Conservation (phyloP, 1,284 basidiomycete genomes). For the Fomitiporia mediterranea region DNA sequence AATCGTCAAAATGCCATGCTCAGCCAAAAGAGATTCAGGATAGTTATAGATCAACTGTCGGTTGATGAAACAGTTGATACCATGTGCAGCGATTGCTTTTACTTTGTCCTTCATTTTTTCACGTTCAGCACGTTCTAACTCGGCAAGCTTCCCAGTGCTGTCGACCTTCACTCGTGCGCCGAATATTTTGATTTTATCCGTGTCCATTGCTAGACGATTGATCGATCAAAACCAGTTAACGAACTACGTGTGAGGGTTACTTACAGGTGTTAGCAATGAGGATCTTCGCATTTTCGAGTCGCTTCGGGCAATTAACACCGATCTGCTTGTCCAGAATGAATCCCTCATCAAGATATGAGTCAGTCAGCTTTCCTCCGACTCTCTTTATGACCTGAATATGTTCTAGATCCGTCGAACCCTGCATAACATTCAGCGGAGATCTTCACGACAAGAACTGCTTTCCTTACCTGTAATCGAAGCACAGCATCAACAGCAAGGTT, state of each 20-base stretch:
- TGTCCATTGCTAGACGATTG: slow-evolving; percentile 85
- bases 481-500: slow-evolving; percentile 98
- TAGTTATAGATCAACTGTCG: slow-evolving; percentile 99
- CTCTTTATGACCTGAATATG: slow-evolving; percentile 99
- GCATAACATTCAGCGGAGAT: slow-evolving; percentile 1
- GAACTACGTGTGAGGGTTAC: slow-evolving; percentile 32
- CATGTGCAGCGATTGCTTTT: slow-evolving; percentile 89
- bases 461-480: slow-evolving; percentile 76
- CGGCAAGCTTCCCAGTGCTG: slow-evolving; percentile 93
- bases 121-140: slow-evolving; percentile 93
- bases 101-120: slow-evolving; percentile 84
- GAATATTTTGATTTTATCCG: slow-evolving; percentile 99
- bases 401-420: slow-evolving; percentile 95
- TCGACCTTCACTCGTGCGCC: slow-evolving; percentile 96
- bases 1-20: slow-evolving; percentile 93
- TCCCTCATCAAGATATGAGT: slow-evolving; percentile 97
- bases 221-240: slow-evolving; percentile 2
- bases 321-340: slow-evolving; percentile 99
- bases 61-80: slow-evolving; percentile 98
- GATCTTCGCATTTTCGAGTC: slow-evolving; percentile 93
- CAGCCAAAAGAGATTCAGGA: slow-evolving; percentile 90
- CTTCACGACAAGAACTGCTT: background rate
- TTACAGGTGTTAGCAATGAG: slow-evolving; percentile 95
- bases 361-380: slow-evolving; percentile 96
- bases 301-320: slow-evolving; percentile 92